A percentile compares a stretch with the other conserved stretches of the same genome.
phyloP scores from a whole-genome alignment of 2,329 filamentous ascomycete species.

The Aspergillus intermedius region DNA sequence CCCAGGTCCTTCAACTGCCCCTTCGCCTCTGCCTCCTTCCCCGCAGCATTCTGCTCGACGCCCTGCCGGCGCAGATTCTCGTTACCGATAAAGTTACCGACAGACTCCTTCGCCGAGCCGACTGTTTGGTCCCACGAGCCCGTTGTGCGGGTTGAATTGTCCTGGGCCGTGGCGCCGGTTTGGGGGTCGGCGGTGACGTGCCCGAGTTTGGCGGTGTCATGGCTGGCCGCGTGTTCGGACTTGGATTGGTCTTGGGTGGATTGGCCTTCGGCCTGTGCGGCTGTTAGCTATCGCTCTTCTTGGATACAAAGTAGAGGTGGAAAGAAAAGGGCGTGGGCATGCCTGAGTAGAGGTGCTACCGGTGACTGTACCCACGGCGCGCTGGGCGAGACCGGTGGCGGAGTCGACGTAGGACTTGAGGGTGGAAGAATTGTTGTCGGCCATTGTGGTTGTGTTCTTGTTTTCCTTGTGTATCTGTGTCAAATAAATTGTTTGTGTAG shows the following conservation, averaged over 20 bases:
- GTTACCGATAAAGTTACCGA: constrained; percentile 69
- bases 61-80: constrained; percentile 70
- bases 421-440: constrained; percentile 55
- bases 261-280: constrained; percentile 50
- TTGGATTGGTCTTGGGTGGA: constrained; percentile 57
- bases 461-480: neutral
- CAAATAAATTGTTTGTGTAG: neutral
- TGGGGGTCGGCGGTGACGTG: constrained; percentile 60
- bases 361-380: constrained; percentile 63
- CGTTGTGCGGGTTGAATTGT: constrained; percentile 63
- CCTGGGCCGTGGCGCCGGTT: constrained; percentile 62
- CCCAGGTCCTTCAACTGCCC: constrained; percentile 73
- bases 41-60: constrained; percentile 69
- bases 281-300: no score
- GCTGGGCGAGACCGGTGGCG: constrained; percentile 67
- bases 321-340: constrained; percentile 7
- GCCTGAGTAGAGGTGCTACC: constrained; percentile 64
- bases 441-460: constrained; percentile 16
- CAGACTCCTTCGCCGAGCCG: constrained; percentile 74
- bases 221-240: constrained; percentile 54
- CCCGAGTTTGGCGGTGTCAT: constrained; percentile 59
- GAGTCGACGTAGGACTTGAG: constrained; percentile 71
- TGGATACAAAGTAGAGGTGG: neutral
- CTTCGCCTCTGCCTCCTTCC: constrained; percentile 73
- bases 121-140: constrained; percentile 84